phyloP scores from a whole-genome alignment of 2,329 filamentous ascomycete genomes.

The Talaromyces sp. region DNA sequence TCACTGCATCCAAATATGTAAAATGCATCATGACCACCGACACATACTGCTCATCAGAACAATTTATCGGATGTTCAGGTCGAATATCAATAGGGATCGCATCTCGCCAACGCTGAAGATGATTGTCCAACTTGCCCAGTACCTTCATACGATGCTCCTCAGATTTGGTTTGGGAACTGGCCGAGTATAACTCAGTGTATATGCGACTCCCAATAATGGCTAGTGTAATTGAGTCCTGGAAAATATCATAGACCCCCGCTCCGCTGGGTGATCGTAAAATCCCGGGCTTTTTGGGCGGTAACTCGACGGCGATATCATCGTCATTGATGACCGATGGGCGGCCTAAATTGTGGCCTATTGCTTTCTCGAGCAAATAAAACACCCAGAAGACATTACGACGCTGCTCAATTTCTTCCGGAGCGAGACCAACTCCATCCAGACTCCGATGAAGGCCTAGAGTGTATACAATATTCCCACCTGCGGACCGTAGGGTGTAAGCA shows the following conservation, averaged over 20 bases:
- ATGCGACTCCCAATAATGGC: constrained; percentile 10
- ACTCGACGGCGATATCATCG: constrained; percentile 12
- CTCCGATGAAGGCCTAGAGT: constrained; percentile 11
- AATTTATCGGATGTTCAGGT: constrained; percentile 12
- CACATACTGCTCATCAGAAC: constrained; percentile 10
- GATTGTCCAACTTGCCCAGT: constrained; percentile 3
- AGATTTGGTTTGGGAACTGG: constrained; percentile 11
- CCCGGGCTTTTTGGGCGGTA: constrained; percentile 7
- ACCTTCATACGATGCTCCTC: constrained; percentile 3
- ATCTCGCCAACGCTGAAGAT: constrained; percentile 15
- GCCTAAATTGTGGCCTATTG: constrained; percentile 11
- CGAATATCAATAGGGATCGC: constrained; percentile 11
- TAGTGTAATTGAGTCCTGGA: constrained; percentile 10
- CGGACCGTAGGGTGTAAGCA: neutral
- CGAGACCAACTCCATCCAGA: neutral
- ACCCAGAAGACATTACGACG: constrained; percentile 15
- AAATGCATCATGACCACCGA: constrained; percentile 12
- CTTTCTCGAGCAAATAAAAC: constrained; percentile 12
- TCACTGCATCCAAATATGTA: constrained; percentile 12
- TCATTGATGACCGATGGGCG: constrained; percentile 12
- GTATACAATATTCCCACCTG: constrained; percentile 2
- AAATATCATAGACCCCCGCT: constrained; percentile 8
- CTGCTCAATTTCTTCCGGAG: constrained; percentile 8
- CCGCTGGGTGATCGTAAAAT: neutral
- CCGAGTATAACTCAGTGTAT: constrained; percentile 11